Percentiles rank a stretch among this genome's conserved stretches.
Conservation (phyloP, 2,329 filamentous ascomycete species). For the Pezicula neosporulosa region DNA sequence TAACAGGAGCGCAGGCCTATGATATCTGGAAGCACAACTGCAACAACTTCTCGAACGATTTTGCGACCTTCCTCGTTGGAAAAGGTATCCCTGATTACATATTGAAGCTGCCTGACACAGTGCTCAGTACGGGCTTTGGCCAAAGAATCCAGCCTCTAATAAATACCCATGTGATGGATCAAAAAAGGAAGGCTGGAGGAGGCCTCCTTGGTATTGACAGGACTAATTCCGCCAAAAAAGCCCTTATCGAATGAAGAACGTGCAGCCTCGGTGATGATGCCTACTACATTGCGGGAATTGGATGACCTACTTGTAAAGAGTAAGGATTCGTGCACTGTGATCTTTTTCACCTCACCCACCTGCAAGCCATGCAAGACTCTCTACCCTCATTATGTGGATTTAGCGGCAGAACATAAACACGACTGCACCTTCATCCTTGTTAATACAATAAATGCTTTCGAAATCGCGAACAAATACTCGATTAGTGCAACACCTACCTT, state of each 20-base stretch:
- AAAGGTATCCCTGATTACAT: constrained; percentile 88
- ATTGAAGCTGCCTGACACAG: constrained; percentile 76
- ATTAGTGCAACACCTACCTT: constrained; percentile 85
- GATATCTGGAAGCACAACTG: constrained; percentile 91
- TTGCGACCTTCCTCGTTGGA: constrained; percentile 84
- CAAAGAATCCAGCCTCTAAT: constrained; percentile 81
- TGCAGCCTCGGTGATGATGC: constrained; percentile 54
- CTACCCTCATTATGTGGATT: constrained; percentile 77
- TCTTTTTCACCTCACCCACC: constrained; percentile 91
- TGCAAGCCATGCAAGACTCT: constrained; percentile 81
- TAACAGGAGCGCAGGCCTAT: constrained; percentile 58
- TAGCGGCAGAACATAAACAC: constrained; percentile 69
- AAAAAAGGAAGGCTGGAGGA: constrained; percentile 51
- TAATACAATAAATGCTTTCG: constrained; percentile 66
- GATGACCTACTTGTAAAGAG: constrained; percentile 58
- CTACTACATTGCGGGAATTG: constrained; percentile 56
- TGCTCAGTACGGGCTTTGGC: constrained; percentile 83
- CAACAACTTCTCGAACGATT: constrained; percentile 95
- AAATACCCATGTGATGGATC: constrained; percentile 54
- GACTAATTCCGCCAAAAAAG: constrained; percentile 11
- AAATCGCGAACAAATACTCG: constrained; percentile 60
- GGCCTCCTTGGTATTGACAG: constrained; percentile 25
- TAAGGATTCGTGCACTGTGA: constrained; percentile 65
- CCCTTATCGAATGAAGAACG: constrained; percentile 12
- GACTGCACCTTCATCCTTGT: constrained; percentile 77